Conservation (phyloP, 495 filamentous ascomycete genomes). For the Podospora pseudopauciseta region DNA sequence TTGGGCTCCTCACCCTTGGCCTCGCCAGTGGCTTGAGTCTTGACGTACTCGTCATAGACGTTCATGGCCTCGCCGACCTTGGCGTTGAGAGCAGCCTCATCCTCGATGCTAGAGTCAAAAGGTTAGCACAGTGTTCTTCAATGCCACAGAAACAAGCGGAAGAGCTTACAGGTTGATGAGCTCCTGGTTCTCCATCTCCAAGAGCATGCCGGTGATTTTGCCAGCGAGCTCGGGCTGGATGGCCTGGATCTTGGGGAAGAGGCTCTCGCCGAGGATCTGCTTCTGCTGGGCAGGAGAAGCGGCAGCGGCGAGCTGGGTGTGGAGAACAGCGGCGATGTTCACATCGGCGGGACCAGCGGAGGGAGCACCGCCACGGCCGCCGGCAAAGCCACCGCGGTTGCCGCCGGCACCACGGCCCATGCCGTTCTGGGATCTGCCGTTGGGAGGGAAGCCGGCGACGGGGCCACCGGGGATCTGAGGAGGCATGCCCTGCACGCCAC, state of each 20-base stretch:
- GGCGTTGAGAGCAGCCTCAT: conserved; percentile 79
- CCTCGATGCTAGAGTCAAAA: conserved; percentile 63
- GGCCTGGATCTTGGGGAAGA: conserved; percentile 95
- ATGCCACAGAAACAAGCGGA: background rate
- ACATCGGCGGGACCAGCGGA: conserved; percentile 30
- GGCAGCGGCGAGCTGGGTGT: conserved; percentile 47
- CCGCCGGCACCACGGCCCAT: conserved; percentile 42
- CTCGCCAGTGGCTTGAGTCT: conserved; percentile 54
- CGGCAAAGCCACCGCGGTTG: conserved; percentile 40
- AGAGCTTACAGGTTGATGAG: conserved; percentile 83
- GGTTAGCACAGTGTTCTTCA: conserved; percentile 26
- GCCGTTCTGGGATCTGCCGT: conserved; percentile 41
- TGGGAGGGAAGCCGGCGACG: conserved; percentile 63
- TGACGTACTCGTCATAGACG: conserved; percentile 98
- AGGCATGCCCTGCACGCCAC: conserved; percentile 71
- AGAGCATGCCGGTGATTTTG: conserved; percentile 99
- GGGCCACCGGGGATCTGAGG: conserved; percentile 48
- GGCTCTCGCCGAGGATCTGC: conserved; percentile 93
- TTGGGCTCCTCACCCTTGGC: conserved; percentile 34
- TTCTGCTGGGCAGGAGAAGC: conserved; percentile 76
- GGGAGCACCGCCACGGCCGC: conserved; percentile 54
- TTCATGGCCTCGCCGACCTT: conserved; percentile 97
- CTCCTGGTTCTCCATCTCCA: conserved; percentile 98
- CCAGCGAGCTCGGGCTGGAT: conserved; percentile 93
- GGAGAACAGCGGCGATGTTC: conserved; percentile 42